phyloP scores from a whole-genome alignment of 352 stramenopile species.

The Pythium vanterpoolii region DNA sequence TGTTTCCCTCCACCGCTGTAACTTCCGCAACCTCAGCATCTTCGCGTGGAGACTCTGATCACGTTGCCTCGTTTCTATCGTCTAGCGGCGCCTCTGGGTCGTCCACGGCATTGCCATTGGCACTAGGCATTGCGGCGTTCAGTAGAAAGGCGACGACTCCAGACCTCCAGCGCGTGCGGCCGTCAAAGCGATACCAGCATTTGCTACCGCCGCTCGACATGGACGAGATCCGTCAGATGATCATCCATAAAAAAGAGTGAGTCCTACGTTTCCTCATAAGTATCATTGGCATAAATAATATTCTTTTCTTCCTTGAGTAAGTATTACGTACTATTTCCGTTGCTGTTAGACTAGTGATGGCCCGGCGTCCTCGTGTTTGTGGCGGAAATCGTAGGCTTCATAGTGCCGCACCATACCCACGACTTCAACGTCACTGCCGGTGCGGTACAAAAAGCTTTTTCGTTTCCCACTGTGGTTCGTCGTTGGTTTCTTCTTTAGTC shows the following conservation, averaged over 20 bases:
- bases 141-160: constrained; percentile 2
- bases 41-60: neutral
- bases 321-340: neutral
- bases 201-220: constrained; percentile 23
- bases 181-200: constrained; percentile 21
- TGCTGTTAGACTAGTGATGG: neutral
- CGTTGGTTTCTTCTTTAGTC: neutral
- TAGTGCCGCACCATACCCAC: constrained; percentile 12
- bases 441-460: constrained; percentile 20
- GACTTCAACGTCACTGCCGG: constrained; percentile 19
- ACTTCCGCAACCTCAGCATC: neutral
- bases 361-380: neutral
- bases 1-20: neutral
- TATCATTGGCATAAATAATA: neutral
- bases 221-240: constrained; percentile 6
- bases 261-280: neutral
- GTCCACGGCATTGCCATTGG: no score
- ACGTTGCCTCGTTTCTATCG: constrained; percentile 1
- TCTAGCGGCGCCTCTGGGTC: no score
- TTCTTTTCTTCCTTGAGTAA: neutral
- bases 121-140: constrained; percentile 13
- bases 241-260: constrained; percentile 13
- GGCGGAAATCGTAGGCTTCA: constrained; percentile 14
- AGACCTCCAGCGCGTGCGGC: constrained; percentile 2
- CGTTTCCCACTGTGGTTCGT: neutral